Evolutionary conservation across 495 filamentous ascomycete genomes (phyloP).

Genomic region (Glutinoglossum americanum): DNA sequence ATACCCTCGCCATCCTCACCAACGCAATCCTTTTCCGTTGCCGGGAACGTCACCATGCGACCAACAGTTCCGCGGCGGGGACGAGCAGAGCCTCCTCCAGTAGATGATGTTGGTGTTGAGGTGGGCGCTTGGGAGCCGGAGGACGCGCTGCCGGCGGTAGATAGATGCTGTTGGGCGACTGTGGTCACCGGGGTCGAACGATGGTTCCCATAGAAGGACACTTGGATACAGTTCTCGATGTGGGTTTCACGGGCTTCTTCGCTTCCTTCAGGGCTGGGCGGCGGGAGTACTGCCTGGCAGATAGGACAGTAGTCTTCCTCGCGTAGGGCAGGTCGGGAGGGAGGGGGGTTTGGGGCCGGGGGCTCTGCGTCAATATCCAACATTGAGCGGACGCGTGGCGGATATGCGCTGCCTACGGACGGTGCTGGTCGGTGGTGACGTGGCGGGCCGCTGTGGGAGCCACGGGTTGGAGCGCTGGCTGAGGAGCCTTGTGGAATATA

Average conservation of each 20-base stretch:
- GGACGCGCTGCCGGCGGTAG: neutral
- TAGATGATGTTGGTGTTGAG: neutral
- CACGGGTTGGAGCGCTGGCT: neutral
- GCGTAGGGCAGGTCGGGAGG: slow-evolving; percentile 8
- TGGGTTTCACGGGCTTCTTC: slow-evolving; percentile 51
- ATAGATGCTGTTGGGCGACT: slow-evolving; percentile 6
- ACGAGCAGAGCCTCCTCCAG: neutral
- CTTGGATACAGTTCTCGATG: slow-evolving; percentile 51
- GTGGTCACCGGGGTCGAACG: neutral
- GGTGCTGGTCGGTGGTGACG: neutral
- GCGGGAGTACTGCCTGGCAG: slow-evolving; percentile 57
- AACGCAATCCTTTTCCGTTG: slow-evolving; percentile 74
- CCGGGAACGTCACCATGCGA: slow-evolving; percentile 48
- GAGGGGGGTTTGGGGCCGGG: neutral
- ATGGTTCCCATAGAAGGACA: slow-evolving; percentile 16
- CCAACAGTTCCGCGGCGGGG: neutral
- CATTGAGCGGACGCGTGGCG: neutral
- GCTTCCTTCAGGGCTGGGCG: slow-evolving; percentile 33
- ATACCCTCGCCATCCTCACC: slow-evolving; percentile 18
- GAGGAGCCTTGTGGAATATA: neutral
- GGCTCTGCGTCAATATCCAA: neutral
- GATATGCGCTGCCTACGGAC: neutral
- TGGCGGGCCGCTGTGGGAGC: neutral
- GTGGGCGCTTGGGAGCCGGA: neutral
- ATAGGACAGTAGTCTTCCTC: slow-evolving; percentile 88